phyloP scores from a whole-genome alignment of 1,284 basidiomycete genomes.

The Apiotrichum mycotoxinovorans region DNA sequence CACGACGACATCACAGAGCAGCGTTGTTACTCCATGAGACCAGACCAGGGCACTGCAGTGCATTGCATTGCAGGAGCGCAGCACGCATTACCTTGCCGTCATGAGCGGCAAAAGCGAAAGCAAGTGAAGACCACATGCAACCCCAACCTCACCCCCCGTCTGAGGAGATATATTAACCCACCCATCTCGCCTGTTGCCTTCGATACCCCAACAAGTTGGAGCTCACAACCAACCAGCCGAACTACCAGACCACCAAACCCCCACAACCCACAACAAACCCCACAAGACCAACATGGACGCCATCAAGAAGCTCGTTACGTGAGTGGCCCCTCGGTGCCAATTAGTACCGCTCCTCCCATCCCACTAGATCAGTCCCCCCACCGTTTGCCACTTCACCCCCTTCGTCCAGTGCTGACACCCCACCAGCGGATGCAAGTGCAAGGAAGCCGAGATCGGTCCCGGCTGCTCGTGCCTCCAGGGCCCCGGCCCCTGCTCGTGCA shows the following conservation, averaged over 20 bases:
- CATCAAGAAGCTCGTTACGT: conserved; percentile 21
- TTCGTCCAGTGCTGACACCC: neutral
- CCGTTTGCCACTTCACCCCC: neutral
- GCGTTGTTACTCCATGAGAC: too few relatives aligned
- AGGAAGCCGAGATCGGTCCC: conserved; percentile 3
- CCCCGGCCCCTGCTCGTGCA: conserved; percentile 15
- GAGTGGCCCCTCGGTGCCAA: neutral
- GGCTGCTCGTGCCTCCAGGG: conserved; percentile 14
- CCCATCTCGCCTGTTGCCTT: neutral
- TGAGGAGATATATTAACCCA: neutral
- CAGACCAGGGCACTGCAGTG: too few relatives aligned
- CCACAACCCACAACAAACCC: neutral
- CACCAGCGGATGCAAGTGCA: conserved; percentile 23
- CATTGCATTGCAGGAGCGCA: too few relatives aligned
- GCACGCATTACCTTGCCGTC: too few relatives aligned
- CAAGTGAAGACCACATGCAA: too few relatives aligned
- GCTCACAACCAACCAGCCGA: neutral
- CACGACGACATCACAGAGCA: too few relatives aligned
- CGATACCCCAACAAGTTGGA: neutral
- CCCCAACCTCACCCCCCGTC: too few relatives aligned
- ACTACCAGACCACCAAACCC: neutral
- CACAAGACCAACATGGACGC: conserved; percentile 17
- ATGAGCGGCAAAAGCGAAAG: too few relatives aligned
- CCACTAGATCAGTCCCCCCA: neutral
- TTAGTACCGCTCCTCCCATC: neutral